Evolutionary conservation across 331 rosid genomes (phyloP), one percentile per base, ranked within the genome.

Genomic region (Erythrophleum ivorense): DNA sequence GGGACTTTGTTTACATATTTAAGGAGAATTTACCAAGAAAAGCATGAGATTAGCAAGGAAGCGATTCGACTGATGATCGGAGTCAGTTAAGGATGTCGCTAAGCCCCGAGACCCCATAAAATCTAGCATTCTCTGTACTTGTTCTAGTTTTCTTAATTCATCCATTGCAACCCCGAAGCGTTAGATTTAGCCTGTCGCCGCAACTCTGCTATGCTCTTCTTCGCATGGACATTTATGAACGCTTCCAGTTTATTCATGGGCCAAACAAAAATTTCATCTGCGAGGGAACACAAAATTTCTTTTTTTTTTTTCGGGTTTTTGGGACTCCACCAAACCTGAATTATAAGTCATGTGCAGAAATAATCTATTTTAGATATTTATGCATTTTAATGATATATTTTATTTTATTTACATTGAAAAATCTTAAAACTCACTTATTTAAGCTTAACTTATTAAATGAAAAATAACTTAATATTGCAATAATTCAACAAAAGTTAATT

Each of bases 1-100:
- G 21, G 7, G 15, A 45, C 52, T 45, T 12, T 0, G 19, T 70
- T n/a, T 12, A 10, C 14, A 69, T 41, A 13, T 19, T 19, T 11
- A 46, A 46, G 19, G 58, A 48, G 41, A 21, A 40, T 9, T 77
- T 80, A 91, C 97, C 77, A 92, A 24, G 34, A 94, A 83, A 81
- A 89, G 80, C 78, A 91, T 46, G 89, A 95, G 79, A 85, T 87
- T 91, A 78, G 94, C 84, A 48, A 92, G 84, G 85, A 94, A 94
- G 64, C 90, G 92, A 49, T 84, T 87, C 1, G 83, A 53, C 29
- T 66, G 19, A 41, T 41, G 55, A 83, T 78, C 80, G 57, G 85
- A 78, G 64, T 83, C 59, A 41, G 88, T 52, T 9, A 83, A 60
- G 7, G 86, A 79, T 33, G 71, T 68, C 5, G 75, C 64, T 46